Percentiles rank a stretch among this genome's conserved stretches.
Conservation (phyloP, 768 basidiomycete species). For the Hygrophorus russula region DNA sequence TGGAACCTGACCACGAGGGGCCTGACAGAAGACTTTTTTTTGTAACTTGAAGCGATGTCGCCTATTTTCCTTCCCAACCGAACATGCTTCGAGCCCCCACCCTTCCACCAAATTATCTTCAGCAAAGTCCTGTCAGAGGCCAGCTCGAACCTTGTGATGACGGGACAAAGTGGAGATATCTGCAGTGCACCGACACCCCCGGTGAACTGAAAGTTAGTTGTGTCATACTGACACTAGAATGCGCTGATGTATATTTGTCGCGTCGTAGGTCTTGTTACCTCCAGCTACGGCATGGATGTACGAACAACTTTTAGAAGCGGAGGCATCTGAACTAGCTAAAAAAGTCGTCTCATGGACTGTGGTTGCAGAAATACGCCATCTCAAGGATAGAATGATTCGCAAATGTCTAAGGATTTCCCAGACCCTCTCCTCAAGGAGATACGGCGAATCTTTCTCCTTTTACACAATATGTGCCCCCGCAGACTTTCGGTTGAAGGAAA, state of each 20-base stretch:
- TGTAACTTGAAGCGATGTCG: too few species aligned
- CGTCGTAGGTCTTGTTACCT: conserved; percentile 49
- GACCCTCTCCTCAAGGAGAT: conserved; percentile 26
- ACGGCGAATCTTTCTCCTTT: conserved; percentile 36
- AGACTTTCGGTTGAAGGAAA: conserved; percentile 68
- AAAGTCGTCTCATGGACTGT: conserved; percentile 55
- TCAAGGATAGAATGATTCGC: conserved; percentile 76
- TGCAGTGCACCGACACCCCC: conserved; percentile 68
- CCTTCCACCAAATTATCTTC: conserved; percentile 38
- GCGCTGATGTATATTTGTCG: neutral
- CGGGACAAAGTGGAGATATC: conserved; percentile 54
- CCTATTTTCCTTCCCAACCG: too few species aligned
- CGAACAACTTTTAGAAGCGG: conserved; percentile 51
- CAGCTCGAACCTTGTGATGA: conserved; percentile 63
- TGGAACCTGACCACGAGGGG: too few species aligned
- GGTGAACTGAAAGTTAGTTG: conserved; percentile 56
- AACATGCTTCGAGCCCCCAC: too few species aligned
- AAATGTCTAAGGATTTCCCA: conserved; percentile 59
- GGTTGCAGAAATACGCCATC: conserved; percentile 61
- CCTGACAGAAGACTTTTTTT: too few species aligned
- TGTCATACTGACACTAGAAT: neutral
- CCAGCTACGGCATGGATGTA: conserved; percentile 58
- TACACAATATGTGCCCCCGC: conserved; percentile 57
- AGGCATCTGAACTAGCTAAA: conserved; percentile 49
- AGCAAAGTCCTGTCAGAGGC: conserved; percentile 58